Conservation (phyloP, 2,329 filamentous ascomycete genomes). For the Diaporthe sp. region DNA sequence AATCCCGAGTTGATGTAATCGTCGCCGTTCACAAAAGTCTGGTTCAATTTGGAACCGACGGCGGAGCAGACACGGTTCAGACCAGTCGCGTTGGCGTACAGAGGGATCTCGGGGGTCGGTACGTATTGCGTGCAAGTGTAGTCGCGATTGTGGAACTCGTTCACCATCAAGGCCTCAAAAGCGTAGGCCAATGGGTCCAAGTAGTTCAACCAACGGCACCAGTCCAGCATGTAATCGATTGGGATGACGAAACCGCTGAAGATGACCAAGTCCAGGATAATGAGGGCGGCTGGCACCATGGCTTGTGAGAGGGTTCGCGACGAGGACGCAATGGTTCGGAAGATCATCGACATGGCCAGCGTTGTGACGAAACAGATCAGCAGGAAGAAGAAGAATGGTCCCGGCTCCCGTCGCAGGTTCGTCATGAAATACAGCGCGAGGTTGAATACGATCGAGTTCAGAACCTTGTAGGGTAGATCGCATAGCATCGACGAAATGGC, state of each 20-base stretch:
- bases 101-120: conserved; percentile 51
- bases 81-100: conserved; percentile 52
- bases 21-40: conserved; percentile 66
- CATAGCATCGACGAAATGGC: conserved; percentile 88
- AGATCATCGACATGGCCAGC: conserved; percentile 87
- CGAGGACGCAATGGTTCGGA: conserved; percentile 82
- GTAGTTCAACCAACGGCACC: conserved; percentile 88
- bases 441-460: conserved; percentile 83
- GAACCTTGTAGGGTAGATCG: conserved; percentile 86
- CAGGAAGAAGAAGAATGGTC: conserved; percentile 87
- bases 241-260: conserved; percentile 79
- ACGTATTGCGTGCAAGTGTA: conserved; percentile 66
- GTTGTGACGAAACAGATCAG: conserved; percentile 81
- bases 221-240: conserved; percentile 78
- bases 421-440: conserved; percentile 89
- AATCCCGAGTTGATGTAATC: conserved; percentile 67
- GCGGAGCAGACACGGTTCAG: conserved; percentile 68
- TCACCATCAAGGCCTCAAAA: conserved; percentile 85
- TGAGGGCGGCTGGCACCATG: conserved; percentile 69
- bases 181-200: conserved; percentile 83
- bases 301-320: conserved; percentile 78
- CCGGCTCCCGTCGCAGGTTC: conserved; percentile 79
- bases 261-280: conserved; percentile 76
- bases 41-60: conserved; percentile 69
- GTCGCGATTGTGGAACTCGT: conserved; percentile 79